Evolutionary conservation across 345 rosid species (phyloP).

Genomic region (Hibiscus syriacus): DNA sequence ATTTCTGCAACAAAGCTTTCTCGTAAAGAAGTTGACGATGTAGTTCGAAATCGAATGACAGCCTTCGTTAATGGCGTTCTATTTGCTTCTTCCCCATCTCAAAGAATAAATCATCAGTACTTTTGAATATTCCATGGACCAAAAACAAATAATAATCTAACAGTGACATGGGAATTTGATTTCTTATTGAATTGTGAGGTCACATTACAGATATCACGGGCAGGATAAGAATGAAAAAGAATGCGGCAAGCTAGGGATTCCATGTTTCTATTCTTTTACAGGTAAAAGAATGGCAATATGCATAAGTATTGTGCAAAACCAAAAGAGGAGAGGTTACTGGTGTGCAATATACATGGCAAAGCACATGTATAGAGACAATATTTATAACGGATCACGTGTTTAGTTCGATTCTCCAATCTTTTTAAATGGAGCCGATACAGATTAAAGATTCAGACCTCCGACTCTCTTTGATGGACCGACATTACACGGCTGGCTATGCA

Average conservation of each 20-base stretch:
- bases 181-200: neutral
- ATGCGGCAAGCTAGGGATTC: neutral
- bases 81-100: too few relatives aligned
- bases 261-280: neutral
- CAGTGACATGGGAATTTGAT: neutral
- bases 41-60: neutral
- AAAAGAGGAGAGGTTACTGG: neutral
- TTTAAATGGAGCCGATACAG: conserved; percentile 26
- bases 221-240: conserved; percentile 6
- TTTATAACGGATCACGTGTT: conserved; percentile 8
- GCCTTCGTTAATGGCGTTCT: too few relatives aligned
- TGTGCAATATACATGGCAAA: neutral
- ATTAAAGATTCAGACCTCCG: conserved; percentile 50
- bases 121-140: too few relatives aligned
- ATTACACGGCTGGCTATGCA: conserved; percentile 59
- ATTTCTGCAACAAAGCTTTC: too few relatives aligned
- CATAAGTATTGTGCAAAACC: neutral
- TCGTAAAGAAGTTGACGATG: too few relatives aligned
- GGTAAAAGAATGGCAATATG: conserved; percentile 1
- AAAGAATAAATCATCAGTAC: too few relatives aligned
- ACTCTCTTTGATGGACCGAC: conserved; percentile 44
- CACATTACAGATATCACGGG: neutral
- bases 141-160: too few relatives aligned
- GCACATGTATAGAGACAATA: conserved; percentile 12
- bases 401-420: conserved; percentile 34